Conservation (phyloP, 352 stramenopile species). For the Pythium vanterpoolii region DNA sequence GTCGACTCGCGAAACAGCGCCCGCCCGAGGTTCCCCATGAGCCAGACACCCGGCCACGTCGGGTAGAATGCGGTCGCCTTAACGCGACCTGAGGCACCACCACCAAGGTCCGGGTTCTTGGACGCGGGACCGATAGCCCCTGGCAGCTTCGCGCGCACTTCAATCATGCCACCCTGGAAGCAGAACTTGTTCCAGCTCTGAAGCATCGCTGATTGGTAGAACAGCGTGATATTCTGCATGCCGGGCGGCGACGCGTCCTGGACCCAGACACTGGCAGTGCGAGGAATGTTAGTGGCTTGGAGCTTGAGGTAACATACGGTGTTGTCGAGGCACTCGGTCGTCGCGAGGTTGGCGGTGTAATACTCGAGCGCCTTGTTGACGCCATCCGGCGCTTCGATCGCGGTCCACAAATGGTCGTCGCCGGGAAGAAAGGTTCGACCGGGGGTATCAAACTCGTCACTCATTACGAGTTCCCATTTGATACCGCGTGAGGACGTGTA, state of each 20-base stretch:
- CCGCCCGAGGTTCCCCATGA: constrained; percentile 91
- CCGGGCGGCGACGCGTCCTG: constrained; percentile 43
- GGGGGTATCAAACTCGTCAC: constrained; percentile 64
- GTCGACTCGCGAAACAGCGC: constrained; percentile 88
- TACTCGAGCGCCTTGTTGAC: constrained; percentile 15
- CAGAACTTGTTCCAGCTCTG: constrained; percentile 96
- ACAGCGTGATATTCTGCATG: constrained; percentile 51
- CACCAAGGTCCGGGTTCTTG: constrained; percentile 21
- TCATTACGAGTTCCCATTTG: constrained; percentile 64
- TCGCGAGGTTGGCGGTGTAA: constrained; percentile 16
- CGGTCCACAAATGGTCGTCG: constrained; percentile 92
- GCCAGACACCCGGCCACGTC: constrained; percentile 92
- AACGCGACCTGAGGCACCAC: neutral
- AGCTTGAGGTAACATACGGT: constrained; percentile 58
- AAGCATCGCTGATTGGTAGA: constrained; percentile 84
- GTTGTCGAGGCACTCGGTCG: constrained; percentile 3
- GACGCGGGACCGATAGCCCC: constrained; percentile 54
- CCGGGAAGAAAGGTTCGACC: constrained; percentile 88
- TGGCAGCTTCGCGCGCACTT: constrained; percentile 90
- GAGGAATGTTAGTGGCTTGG: constrained; percentile 34
- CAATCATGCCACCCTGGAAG: constrained; percentile 92
- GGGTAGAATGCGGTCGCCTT: constrained; percentile 30
- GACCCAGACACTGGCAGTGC: constrained; percentile 47
- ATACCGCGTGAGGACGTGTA: constrained; percentile 40
- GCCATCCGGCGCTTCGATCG: constrained; percentile 91